phyloP scores from a whole-genome alignment of 768 basidiomycete genomes.

The Grammothele lineata region DNA sequence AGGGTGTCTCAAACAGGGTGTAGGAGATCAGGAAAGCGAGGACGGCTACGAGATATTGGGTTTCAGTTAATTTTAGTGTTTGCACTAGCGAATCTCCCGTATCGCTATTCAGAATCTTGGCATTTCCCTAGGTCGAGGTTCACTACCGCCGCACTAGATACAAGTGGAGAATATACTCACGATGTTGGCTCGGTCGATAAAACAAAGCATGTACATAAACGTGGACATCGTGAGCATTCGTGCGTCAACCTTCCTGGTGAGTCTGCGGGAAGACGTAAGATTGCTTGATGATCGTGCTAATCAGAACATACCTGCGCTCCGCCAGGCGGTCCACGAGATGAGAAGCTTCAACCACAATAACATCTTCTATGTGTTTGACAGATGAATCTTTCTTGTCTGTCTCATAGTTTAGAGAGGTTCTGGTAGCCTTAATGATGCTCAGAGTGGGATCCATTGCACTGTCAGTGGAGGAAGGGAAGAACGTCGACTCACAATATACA shows the following conservation, averaged over 20 bases:
- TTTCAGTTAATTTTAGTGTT: conserved; percentile 6
- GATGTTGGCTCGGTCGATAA: conserved; percentile 24
- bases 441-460: too few relatives aligned
- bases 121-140: conserved; percentile 17
- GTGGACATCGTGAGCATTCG: conserved; percentile 19
- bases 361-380: neutral
- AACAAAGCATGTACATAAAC: conserved; percentile 22
- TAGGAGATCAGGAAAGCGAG: conserved; percentile 21
- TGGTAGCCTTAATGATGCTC: too few relatives aligned
- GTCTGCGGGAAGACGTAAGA: too few relatives aligned
- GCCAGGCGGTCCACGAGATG: conserved; percentile 1
- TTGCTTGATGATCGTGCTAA: too few relatives aligned
- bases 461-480: too few relatives aligned
- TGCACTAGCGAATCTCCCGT: conserved; percentile 17
- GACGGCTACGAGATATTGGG: conserved; percentile 18
- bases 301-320: conserved; percentile 7
- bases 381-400: conserved; percentile 2
- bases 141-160: too few relatives aligned
- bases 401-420: too few relatives aligned
- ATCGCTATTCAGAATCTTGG: conserved; percentile 18
- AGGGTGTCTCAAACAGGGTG: conserved; percentile 18
- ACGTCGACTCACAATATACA: too few relatives aligned
- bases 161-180: neutral
- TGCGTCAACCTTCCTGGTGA: conserved; percentile 18
- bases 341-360: neutral